Evolutionary conservation across 108 stramenopile species (phyloP).

Genomic region (Thalassiosira profunda): DNA sequence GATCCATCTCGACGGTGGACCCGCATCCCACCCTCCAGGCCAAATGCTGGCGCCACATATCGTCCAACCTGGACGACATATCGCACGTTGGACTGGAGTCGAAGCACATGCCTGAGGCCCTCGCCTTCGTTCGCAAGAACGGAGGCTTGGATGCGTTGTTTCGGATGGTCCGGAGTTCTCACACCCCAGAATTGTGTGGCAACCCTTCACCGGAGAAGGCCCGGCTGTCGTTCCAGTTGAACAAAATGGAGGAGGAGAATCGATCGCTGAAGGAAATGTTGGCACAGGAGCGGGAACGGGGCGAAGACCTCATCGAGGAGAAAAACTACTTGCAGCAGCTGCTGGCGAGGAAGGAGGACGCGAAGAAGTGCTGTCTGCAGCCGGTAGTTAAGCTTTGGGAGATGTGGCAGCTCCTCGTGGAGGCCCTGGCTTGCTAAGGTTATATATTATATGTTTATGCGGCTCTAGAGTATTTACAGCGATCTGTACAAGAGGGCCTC

Average conservation of each 20-base stretch:
- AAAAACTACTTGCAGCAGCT: conserved; percentile 3
- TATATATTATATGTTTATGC: no score
- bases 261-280: conserved; percentile 21
- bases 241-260: conserved; percentile 32
- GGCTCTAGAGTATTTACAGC: no score
- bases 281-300: conserved; percentile 24
- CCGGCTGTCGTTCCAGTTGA: conserved; percentile 27
- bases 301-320: conserved; percentile 10
- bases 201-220: conserved; percentile 33
- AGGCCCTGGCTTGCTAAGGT: no score
- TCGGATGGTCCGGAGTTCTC: conserved; percentile 10
- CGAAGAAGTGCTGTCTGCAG: conserved; percentile 15
- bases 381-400: conserved; percentile 17
- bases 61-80: conserved; percentile 19
- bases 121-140: conserved; percentile 22
- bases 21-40: conserved; percentile 25
- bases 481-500: no score
- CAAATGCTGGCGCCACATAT: conserved; percentile 30
- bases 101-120: conserved; percentile 24
- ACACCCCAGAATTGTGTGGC: conserved; percentile 17
- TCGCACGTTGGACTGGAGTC: conserved; percentile 25
- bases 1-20: conserved; percentile 1
- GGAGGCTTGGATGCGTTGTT: conserved; percentile 27
- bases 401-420: no score
- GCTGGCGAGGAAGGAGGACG: background rate